phyloP scores from a whole-genome alignment of 768 basidiomycete species.

The Coprinopsis cinerea region DNA sequence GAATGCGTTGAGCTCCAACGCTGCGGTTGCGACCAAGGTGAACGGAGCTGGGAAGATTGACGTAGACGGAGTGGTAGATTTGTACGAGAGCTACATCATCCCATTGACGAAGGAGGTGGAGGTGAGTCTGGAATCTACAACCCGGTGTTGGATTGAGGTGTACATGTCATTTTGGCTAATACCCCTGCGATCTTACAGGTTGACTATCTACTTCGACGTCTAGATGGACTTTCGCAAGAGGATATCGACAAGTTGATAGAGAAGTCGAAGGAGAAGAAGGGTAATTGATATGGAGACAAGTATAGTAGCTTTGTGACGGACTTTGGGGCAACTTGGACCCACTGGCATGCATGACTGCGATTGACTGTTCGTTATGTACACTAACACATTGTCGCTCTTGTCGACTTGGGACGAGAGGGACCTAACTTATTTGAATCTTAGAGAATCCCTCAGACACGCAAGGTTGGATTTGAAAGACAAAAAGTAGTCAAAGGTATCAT shows the following conservation, averaged over 20 bases:
- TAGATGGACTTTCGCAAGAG: slow-evolving; percentile 78
- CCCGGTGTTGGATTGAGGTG: too few relatives aligned
- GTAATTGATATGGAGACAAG: slow-evolving; percentile 12
- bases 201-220: slow-evolving; percentile 86
- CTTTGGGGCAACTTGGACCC: too few relatives aligned
- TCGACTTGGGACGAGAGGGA: too few relatives aligned
- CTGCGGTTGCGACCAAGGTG: slow-evolving; percentile 32
- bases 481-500: too few relatives aligned
- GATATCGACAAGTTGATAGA: slow-evolving; percentile 35
- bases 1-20: slow-evolving; percentile 16
- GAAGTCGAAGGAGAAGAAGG: slow-evolving; percentile 38
- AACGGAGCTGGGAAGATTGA: slow-evolving; percentile 78
- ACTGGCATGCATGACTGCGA: too few relatives aligned
- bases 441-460: too few relatives aligned
- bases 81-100: slow-evolving; percentile 95
- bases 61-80: slow-evolving; percentile 84
- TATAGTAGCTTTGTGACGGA: too few relatives aligned
- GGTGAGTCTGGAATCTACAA: slow-evolving; percentile 42
- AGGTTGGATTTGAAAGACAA: too few relatives aligned
- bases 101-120: slow-evolving; percentile 98
- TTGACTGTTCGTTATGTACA: too few relatives aligned
- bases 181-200: slow-evolving; percentile 47
- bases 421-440: too few relatives aligned
- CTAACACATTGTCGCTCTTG: too few relatives aligned
- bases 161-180: too few relatives aligned